Evolutionary conservation across 1,284 basidiomycete species (phyloP).

Genomic region (Amylostereum areolatum): DNA sequence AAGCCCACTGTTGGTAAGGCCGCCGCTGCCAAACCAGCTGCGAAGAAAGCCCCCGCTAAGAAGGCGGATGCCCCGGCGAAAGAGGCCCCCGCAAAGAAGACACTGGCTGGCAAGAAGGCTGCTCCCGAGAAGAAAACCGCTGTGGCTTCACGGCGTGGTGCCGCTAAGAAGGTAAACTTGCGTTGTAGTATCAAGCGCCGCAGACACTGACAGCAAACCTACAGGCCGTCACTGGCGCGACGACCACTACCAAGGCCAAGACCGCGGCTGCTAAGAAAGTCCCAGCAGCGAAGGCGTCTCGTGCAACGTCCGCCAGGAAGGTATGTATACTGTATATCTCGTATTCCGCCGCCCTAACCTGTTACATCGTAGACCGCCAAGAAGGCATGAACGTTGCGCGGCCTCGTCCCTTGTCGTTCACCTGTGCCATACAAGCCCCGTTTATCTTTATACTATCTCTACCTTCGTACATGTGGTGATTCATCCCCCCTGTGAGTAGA

Average conservation of each 20-base stretch:
- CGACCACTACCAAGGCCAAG: constrained; percentile 28
- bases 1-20: constrained; percentile 7
- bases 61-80: constrained; percentile 14
- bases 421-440: too few species aligned
- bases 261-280: constrained; percentile 34
- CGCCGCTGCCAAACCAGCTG: constrained; percentile 9
- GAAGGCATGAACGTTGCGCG: too few species aligned
- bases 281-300: constrained; percentile 11
- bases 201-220: constrained; percentile 3
- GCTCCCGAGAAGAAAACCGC: constrained; percentile 43
- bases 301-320: too few species aligned
- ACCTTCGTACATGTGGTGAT: too few species aligned
- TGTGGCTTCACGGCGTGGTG: constrained; percentile 38
- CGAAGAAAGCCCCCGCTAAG: constrained; percentile 14
- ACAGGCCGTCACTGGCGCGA: constrained; percentile 45
- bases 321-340: too few species aligned
- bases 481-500: too few species aligned
- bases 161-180: constrained; percentile 47
- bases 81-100: constrained; percentile 21
- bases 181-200: not conserved
- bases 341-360: too few species aligned
- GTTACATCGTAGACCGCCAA: too few species aligned
- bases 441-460: too few species aligned
- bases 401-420: too few species aligned
- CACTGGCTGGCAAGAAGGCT: constrained; percentile 38